Evolutionary conservation across 75 land plant genomes (phyloP).

Genomic region (Cupressus sempervirens): DNA sequence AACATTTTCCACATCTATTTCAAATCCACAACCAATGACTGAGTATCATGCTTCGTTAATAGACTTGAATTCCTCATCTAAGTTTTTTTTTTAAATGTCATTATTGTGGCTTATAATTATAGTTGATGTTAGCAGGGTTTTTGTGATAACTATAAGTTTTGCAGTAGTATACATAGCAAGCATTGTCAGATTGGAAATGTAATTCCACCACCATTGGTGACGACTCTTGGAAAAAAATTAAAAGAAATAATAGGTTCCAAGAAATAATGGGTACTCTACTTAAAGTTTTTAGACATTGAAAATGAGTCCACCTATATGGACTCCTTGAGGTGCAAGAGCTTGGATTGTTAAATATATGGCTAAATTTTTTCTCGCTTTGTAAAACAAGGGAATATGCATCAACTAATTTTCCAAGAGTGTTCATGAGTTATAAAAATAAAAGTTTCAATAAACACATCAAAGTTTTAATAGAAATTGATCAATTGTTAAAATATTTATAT

Average conservation of each 20-base stretch:
- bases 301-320: background rate
- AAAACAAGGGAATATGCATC: background rate
- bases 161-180: constrained; percentile 72
- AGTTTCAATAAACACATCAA: too few relatives aligned
- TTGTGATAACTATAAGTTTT: constrained; percentile 71
- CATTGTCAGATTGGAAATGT: constrained; percentile 98
- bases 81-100: too few relatives aligned
- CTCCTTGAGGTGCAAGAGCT: background rate
- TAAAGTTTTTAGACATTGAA: background rate
- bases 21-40: constrained; percentile 99
- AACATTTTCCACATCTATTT: constrained; percentile 94
- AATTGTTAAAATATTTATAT: too few relatives aligned
- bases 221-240: constrained; percentile 79
- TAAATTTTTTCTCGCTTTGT: constrained; percentile 15
- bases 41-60: constrained; percentile 7
- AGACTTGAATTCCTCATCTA: background rate
- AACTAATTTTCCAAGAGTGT: background rate
- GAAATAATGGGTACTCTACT: background rate
- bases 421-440: too few relatives aligned
- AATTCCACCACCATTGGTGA: constrained; percentile 90
- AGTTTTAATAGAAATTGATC: too few relatives aligned
- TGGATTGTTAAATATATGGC: background rate
- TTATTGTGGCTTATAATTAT: background rate
- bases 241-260: constrained; percentile 59
- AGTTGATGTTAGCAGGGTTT: constrained; percentile 68